Percentiles rank a stretch among this genome's conserved stretches.
Conservation (phyloP, 768 basidiomycete genomes). For the Dacryopinax primogenitus region DNA sequence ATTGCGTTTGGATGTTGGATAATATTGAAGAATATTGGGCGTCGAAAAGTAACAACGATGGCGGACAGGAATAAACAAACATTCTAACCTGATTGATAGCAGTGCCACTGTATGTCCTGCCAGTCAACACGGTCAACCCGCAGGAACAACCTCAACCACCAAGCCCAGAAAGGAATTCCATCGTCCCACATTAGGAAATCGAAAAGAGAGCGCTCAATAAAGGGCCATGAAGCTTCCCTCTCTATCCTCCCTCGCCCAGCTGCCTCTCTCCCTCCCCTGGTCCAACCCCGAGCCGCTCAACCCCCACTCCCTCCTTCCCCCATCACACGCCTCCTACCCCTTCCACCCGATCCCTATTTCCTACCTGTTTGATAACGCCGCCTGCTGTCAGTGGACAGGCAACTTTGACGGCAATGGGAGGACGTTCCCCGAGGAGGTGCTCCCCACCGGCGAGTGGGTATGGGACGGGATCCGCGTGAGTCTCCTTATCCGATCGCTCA, state of each 20-base stretch:
- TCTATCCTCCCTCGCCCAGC: background rate
- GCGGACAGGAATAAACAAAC: too few relatives aligned
- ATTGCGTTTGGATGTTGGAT: too few relatives aligned
- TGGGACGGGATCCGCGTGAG: constrained; percentile 14
- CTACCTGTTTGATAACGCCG: constrained; percentile 16
- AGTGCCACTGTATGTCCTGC: too few relatives aligned
- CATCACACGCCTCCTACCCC: constrained; percentile 9
- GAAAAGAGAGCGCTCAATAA: background rate
- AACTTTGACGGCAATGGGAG: constrained; percentile 15
- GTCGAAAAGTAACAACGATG: too few relatives aligned
- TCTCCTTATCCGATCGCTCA: background rate
- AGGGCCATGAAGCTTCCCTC: constrained; percentile 3
- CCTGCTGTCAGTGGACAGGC: constrained; percentile 15
- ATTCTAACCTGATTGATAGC: too few relatives aligned
- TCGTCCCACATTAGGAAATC: background rate
- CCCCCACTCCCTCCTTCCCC: background rate
- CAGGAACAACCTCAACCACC: too few relatives aligned
- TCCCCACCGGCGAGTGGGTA: constrained; percentile 12
- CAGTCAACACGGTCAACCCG: too few relatives aligned
- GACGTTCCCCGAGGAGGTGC: constrained; percentile 10
- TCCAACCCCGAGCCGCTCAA: background rate
- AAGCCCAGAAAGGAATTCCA: too few relatives aligned
- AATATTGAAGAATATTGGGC: too few relatives aligned
- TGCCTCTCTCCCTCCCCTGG: constrained; percentile 1
- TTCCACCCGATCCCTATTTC: constrained; percentile 14